Percentiles rank a stretch among this genome's conserved stretches.
These are phyloP conservation scores for Colletotrichum musae DNA, from an alignment of 2,329 filamentous ascomycete genomes.

Conservation along the genomic window DNA sequence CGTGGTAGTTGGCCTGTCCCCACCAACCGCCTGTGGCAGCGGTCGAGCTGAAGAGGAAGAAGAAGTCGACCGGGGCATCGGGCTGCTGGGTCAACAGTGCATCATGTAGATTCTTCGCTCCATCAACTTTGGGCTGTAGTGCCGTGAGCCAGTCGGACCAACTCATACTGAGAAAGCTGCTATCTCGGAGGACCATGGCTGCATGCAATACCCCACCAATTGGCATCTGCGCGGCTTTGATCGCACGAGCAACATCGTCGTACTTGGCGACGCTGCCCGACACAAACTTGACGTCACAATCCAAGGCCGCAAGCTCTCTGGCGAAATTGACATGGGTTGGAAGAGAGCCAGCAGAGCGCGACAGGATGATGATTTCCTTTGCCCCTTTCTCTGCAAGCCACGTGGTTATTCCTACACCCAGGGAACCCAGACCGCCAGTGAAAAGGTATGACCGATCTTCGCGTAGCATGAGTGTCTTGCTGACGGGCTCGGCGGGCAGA, in stretches of 20 bases:
- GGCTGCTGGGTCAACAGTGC: conserved; percentile 38
- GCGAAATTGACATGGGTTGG: conserved; percentile 38
- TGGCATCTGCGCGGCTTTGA: conserved; percentile 44
- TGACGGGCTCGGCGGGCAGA: conserved; percentile 17
- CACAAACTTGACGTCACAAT: conserved; percentile 47
- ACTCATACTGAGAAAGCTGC: conserved; percentile 52
- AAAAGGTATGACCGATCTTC: conserved; percentile 46
- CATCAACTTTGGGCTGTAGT: conserved; percentile 56
- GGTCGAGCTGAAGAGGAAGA: conserved; percentile 53
- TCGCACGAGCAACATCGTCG: conserved; percentile 47
- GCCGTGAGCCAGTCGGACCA: conserved; percentile 52
- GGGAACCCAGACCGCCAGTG: conserved; percentile 50
- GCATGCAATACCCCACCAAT: conserved; percentile 58
- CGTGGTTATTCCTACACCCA: conserved; percentile 46
- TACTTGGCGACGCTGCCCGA: conserved; percentile 50
- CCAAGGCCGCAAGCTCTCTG: conserved; percentile 45
- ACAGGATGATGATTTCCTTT: conserved; percentile 46
- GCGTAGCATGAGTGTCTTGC: conserved; percentile 23
- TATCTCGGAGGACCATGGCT: conserved; percentile 52
- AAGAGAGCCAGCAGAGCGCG: conserved; percentile 41
- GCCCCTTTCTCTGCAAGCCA: conserved; percentile 51
- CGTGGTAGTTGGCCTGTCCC: conserved; percentile 57
- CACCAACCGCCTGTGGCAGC: conserved; percentile 51
- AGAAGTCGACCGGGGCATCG: conserved; percentile 51
- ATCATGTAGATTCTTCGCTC: conserved; percentile 59